These are phyloP conservation scores for Coemansia sp. DNA, from an alignment of 371 early-diverging fungal species.

Conservation along the genomic window DNA sequence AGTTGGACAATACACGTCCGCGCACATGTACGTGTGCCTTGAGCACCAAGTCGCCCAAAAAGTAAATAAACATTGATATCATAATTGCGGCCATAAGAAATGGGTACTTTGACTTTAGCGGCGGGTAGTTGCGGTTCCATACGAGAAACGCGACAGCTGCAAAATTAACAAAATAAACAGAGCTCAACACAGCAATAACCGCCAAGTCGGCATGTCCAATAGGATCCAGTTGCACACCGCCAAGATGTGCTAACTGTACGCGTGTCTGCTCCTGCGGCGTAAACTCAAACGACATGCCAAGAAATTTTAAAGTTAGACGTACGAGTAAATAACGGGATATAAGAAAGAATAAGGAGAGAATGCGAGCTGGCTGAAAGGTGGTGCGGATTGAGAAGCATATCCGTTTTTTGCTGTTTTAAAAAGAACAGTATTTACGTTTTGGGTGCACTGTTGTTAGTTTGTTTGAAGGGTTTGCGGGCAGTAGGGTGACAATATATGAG, in stretches of 20 bases:
- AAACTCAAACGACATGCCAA: slow-evolving; percentile 32
- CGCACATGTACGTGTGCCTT: slow-evolving; percentile 42
- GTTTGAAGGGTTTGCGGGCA: too few relatives aligned
- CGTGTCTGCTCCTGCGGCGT: slow-evolving; percentile 23
- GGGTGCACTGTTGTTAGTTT: too few relatives aligned
- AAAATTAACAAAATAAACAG: slow-evolving; percentile 31
- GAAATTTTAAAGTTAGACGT: too few relatives aligned
- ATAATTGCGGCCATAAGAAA: slow-evolving; percentile 37
- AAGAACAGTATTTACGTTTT: too few relatives aligned
- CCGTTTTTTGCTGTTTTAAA: too few relatives aligned
- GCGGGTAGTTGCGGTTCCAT: slow-evolving; percentile 47
- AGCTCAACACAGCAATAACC: slow-evolving; percentile 16
- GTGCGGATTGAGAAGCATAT: too few relatives aligned
- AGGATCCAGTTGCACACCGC: slow-evolving; percentile 29
- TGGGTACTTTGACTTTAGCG: slow-evolving; percentile 50
- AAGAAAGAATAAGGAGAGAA: too few relatives aligned
- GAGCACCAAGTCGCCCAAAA: slow-evolving; percentile 46
- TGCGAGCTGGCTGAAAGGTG: too few relatives aligned
- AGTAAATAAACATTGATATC: slow-evolving; percentile 38
- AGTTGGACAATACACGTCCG: slow-evolving; percentile 23
- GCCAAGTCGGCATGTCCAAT: slow-evolving; percentile 41
- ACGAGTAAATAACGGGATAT: too few relatives aligned
- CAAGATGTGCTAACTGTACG: slow-evolving; percentile 19
- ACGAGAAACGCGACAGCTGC: slow-evolving; percentile 24
- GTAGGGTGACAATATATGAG: too few relatives aligned